Conservation (phyloP, 73 alveolate species). For the Tetrahymena thermophila region DNA sequence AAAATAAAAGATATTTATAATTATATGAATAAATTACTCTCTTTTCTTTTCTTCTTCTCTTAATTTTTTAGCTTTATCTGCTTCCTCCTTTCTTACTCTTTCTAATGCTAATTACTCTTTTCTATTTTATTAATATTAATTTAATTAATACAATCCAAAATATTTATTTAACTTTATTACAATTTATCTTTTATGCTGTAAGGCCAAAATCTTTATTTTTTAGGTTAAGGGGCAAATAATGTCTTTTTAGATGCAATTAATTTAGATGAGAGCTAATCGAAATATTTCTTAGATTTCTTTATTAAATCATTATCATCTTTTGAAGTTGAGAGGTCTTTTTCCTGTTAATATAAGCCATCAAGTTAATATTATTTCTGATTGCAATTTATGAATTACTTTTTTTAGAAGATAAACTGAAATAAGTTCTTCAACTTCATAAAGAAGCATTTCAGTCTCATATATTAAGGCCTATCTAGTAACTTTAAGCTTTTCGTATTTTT, state of each 20-base stretch:
- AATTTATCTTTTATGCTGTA: conserved; percentile 10
- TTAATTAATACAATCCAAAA: background rate
- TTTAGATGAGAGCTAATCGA: background rate
- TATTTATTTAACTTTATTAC: background rate
- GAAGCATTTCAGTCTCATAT: conserved; percentile 16
- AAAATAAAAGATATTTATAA: background rate
- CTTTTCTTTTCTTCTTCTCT: conserved; percentile 34
- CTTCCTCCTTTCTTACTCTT: conserved; percentile 25
- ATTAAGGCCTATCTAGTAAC: background rate
- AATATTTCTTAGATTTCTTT: conserved; percentile 11
- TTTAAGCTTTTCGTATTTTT: background rate
- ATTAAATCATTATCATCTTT: conserved; percentile 17
- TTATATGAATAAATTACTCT: conserved; percentile 4
- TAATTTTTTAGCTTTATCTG: conserved; percentile 12
- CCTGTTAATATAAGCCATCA: background rate
- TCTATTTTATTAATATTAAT: background rate
- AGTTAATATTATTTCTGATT: background rate
- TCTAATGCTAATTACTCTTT: conserved; percentile 19
- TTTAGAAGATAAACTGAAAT: conserved; percentile 3
- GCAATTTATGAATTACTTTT: background rate
- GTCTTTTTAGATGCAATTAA: conserved; percentile 1
- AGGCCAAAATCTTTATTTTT: conserved; percentile 25
- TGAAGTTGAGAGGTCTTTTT: conserved; percentile 21
- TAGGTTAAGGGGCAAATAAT: background rate
- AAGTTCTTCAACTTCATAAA: conserved; percentile 24